Percentiles rank a stretch among this genome's conserved stretches.
Evolutionary conservation across 202 grass and related monocot species (phyloP).

Genomic region (Miscanthus sacchariflorus): DNA sequence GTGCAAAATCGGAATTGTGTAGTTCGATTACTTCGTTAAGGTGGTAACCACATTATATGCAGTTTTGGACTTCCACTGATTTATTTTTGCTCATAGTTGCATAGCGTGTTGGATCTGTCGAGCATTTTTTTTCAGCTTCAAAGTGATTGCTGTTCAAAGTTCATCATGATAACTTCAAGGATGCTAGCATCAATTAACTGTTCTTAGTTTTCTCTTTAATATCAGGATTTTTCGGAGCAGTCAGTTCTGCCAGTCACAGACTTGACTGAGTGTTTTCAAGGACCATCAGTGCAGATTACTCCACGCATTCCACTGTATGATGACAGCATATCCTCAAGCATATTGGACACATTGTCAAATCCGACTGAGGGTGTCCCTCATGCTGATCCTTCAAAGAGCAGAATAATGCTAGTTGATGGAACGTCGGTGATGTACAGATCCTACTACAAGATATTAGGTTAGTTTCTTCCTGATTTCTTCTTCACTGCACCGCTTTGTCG

Average conservation of each 20-base stretch:
- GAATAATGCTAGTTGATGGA: slow-evolving; percentile 94
- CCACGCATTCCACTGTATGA: slow-evolving; percentile 54
- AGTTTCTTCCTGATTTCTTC: slow-evolving; percentile 25
- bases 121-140: neutral
- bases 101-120: neutral
- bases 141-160: neutral
- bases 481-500: neutral
- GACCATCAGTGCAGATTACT: slow-evolving; percentile 40
- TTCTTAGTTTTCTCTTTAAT: neutral
- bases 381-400: slow-evolving; percentile 64
- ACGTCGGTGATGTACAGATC: slow-evolving; percentile 97
- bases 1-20: neutral
- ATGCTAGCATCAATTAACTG: neutral
- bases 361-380: slow-evolving; percentile 22
- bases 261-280: slow-evolving; percentile 47
- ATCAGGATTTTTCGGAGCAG: slow-evolving; percentile 55
- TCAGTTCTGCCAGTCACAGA: slow-evolving; percentile 50
- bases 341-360: slow-evolving; percentile 40
- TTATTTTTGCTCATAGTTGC: neutral
- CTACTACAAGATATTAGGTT: slow-evolving; percentile 97
- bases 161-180: neutral
- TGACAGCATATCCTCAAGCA: slow-evolving; percentile 40
- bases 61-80: neutral
- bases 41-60: neutral
- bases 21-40: neutral